Evolutionary conservation across 108 stramenopile species (phyloP), one percentile per base, ranked within the genome.

Genomic region (Chaetoceros muelleri): DNA sequence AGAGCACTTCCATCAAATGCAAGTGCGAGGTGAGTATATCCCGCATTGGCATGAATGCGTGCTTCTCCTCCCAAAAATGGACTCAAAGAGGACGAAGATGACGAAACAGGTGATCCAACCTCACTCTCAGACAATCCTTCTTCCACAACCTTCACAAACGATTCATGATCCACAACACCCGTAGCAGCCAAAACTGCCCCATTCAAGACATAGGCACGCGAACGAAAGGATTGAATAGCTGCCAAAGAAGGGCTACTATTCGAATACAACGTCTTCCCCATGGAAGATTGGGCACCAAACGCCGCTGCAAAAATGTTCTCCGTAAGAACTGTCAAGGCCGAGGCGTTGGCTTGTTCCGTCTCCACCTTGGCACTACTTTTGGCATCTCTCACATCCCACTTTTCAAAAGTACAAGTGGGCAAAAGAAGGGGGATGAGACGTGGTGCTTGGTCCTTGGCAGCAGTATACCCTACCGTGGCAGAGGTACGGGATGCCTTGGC

Each of bases 311-410:
- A 90, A 45, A 90, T 67, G 55, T 82, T 77, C 58, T 90, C 89
- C 8, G 89, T 82, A 29, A 90, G 72, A 21, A 78, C 78, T 52
- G 77, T 71, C 62, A 74, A 82, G 21, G 82, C 81, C 54, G 76
- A 84, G 44, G 81, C 73, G 51, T 66, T 70, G 16, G 85, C 85
- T 54, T 70, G 81, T 24, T 60, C 68, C 22, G 68, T 58, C 67
- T 86, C 84, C 25, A 64, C 67, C 10, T 23, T 63, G 10, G 89
- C 84, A 40, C 82, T 52, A 5, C 54, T 57, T 23, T 67, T 65
- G 55, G 89, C 85, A 57, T 90, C 89, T 56, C 82, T 85, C 17
- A 90, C 81, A 72, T 90, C 89, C 89, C 89, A 90, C 70, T 80
- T 83, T 64, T 90, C 89, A 62, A 90, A 85, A 52, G 79, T 69